Conservation (phyloP, 1,284 basidiomycete species). For the Coniferiporia weirii region DNA sequence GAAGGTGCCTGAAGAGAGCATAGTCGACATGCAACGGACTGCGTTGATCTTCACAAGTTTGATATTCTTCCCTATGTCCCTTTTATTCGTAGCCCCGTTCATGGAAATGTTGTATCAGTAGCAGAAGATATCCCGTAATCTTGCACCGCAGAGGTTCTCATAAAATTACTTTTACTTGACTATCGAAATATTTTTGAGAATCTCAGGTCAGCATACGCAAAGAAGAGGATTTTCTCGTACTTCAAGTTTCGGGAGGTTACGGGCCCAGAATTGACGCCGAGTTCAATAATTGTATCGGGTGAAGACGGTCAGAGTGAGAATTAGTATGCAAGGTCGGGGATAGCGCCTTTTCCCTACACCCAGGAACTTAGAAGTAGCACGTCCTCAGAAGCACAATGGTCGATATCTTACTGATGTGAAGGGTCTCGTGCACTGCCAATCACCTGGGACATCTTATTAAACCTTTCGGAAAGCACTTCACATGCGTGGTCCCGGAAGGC, state of each 20-base stretch:
- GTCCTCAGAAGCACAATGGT: background rate
- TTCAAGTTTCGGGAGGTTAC: too few relatives aligned
- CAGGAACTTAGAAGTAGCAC: too few relatives aligned
- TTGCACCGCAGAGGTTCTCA: background rate
- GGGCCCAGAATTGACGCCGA: too few relatives aligned
- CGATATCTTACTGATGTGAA: background rate
- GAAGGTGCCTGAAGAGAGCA: background rate
- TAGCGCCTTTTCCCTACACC: too few relatives aligned
- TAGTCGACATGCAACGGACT: background rate
- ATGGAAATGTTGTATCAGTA: constrained; percentile 17
- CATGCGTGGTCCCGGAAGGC: too few relatives aligned
- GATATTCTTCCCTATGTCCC: background rate
- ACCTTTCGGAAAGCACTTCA: too few relatives aligned
- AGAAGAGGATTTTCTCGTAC: too few relatives aligned
- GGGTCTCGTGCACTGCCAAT: background rate
- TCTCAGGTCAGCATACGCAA: too few relatives aligned
- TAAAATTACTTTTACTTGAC: background rate
- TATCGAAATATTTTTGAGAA: too few relatives aligned
- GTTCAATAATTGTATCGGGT: too few relatives aligned
- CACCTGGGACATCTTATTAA: background rate
- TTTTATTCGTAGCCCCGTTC: constrained; percentile 5
- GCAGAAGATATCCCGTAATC: background rate
- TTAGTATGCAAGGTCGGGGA: too few relatives aligned
- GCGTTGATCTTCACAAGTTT: background rate
- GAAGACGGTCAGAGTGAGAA: too few relatives aligned